Evolutionary conservation across 495 filamentous ascomycete species (phyloP).

Genomic region (Xylaria sp.): DNA sequence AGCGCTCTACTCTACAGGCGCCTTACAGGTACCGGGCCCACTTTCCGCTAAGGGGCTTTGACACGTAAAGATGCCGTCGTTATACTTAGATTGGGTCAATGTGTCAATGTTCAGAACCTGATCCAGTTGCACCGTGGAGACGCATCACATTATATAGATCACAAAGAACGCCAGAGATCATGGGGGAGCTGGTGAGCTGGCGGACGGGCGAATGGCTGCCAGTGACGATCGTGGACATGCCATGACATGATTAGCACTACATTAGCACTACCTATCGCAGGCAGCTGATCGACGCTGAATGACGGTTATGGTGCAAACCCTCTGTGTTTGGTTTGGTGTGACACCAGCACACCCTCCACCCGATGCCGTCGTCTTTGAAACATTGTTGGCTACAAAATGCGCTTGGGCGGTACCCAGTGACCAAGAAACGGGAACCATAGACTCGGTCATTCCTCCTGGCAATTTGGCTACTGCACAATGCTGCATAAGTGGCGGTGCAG

Average conservation of each 20-base stretch:
- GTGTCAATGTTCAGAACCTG: not conserved
- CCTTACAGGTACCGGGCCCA: not conserved
- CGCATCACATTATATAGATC: slow-evolving; percentile 2
- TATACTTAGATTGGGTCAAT: too few relatives aligned
- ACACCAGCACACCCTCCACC: slow-evolving; percentile 1
- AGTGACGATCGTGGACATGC: not conserved
- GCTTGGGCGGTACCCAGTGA: not conserved
- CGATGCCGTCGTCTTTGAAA: not conserved
- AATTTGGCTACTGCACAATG: not conserved
- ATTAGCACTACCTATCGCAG: too few relatives aligned
- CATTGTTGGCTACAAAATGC: not conserved
- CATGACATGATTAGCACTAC: not conserved
- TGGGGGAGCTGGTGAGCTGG: not conserved
- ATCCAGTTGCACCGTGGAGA: not conserved
- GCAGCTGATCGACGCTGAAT: slow-evolving; percentile 13
- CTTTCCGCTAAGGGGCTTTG: not conserved
- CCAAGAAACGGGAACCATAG: not conserved
- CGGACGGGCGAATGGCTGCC: not conserved
- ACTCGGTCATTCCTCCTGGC: not conserved
- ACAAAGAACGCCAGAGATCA: not conserved
- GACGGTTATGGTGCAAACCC: not conserved
- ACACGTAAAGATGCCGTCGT: too few relatives aligned
- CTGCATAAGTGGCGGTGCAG: not conserved
- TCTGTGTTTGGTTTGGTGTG: not conserved
- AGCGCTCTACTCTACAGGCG: not conserved